Conservation (phyloP, 2,329 filamentous ascomycete species). For the Alternaria sp. region DNA sequence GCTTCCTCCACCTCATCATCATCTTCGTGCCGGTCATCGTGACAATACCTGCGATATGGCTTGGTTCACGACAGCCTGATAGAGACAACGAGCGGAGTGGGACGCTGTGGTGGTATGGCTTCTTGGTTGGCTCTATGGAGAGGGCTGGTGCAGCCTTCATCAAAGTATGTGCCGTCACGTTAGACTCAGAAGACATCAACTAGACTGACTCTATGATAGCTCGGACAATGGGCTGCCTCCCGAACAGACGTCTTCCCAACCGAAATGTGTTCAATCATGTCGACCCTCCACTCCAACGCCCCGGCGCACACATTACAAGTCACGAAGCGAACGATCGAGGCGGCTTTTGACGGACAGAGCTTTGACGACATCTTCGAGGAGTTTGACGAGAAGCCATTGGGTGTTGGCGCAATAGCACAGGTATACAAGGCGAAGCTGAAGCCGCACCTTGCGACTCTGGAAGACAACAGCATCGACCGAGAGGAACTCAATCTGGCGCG, state of each 20-base stretch:
- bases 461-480: conserved; percentile 61
- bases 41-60: conserved; percentile 79
- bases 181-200: neutral
- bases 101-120: conserved; percentile 92
- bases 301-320: conserved; percentile 84
- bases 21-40: conserved; percentile 93
- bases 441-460: conserved; percentile 72
- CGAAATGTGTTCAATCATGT: conserved; percentile 92
- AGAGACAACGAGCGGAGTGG: conserved; percentile 78
- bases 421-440: conserved; percentile 96
- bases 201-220: conserved; percentile 55
- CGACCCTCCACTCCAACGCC: conserved; percentile 90
- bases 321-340: conserved; percentile 79
- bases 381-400: conserved; percentile 86
- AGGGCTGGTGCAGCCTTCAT: conserved; percentile 94
- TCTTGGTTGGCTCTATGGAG: conserved; percentile 89
- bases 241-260: conserved; percentile 94
- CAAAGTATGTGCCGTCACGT: conserved; percentile 65
- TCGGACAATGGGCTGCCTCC: conserved; percentile 98
- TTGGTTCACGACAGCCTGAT: conserved; percentile 69
- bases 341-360: conserved; percentile 77
- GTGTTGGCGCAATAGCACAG: conserved; percentile 95
- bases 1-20: conserved; percentile 84
- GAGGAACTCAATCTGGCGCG: conserved; percentile 66
- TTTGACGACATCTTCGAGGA: conserved; percentile 97